Conservation (phyloP, 495 filamentous ascomycete genomes). For the Aspergillus leporis region DNA sequence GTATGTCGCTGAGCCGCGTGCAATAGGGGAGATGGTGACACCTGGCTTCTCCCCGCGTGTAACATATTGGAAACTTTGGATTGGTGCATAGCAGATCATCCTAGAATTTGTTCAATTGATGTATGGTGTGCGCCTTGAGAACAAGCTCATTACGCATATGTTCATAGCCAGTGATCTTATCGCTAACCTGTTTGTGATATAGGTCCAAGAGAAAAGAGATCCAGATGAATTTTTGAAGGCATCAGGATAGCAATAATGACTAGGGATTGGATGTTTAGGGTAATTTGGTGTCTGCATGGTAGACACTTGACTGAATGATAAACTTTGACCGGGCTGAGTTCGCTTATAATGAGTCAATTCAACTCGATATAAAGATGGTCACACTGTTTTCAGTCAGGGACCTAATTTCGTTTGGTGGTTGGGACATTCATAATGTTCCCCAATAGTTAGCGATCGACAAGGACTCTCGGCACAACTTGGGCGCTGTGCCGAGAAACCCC, state of each 20-base stretch:
- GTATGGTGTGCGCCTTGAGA: too few species aligned
- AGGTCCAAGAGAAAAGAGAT: background rate
- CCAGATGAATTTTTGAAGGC: too few species aligned
- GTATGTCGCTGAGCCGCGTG: too few species aligned
- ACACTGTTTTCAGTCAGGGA: background rate
- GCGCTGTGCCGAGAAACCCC: background rate
- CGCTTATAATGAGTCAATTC: background rate
- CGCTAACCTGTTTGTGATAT: too few species aligned
- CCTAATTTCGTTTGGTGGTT: conserved; percentile 7
- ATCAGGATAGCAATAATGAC: too few species aligned
- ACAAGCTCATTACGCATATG: too few species aligned
- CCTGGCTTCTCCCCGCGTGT: too few species aligned
- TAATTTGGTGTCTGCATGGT: background rate
- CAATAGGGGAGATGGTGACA: too few species aligned
- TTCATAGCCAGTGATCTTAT: too few species aligned
- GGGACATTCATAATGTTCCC: background rate
- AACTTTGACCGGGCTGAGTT: background rate
- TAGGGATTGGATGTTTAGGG: background rate
- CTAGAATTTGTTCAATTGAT: too few species aligned
- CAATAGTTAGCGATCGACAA: background rate
- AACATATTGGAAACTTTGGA: too few species aligned
- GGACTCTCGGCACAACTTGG: background rate
- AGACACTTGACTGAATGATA: background rate
- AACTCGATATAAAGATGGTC: background rate
- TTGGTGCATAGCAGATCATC: too few species aligned